Evolutionary conservation across 352 stramenopile genomes (phyloP).

Genomic region (Globisporangium acanthophoron): DNA sequence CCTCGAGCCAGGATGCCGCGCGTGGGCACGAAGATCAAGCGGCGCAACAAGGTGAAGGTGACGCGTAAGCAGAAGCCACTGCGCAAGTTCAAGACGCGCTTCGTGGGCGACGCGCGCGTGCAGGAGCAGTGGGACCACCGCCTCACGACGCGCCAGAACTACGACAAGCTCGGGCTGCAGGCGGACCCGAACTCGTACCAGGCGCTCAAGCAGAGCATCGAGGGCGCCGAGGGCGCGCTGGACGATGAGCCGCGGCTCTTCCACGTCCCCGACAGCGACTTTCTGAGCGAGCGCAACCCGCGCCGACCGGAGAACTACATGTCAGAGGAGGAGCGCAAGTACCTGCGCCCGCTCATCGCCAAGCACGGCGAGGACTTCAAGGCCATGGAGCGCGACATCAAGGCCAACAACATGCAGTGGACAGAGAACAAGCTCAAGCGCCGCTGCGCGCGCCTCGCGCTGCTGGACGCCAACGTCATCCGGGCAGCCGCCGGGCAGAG

Average conservation of each 20-base stretch:
- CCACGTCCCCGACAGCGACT: constrained; percentile 74
- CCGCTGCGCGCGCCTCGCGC: constrained; percentile 63
- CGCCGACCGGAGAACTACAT: constrained; percentile 70
- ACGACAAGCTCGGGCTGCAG: constrained; percentile 62
- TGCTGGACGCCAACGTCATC: constrained; percentile 75
- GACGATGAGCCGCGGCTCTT: constrained; percentile 59
- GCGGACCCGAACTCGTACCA: constrained; percentile 59
- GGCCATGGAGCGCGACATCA: constrained; percentile 79
- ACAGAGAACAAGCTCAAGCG: constrained; percentile 63
- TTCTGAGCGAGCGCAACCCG: constrained; percentile 69
- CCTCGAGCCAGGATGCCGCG: constrained; percentile 25
- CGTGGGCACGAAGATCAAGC: constrained; percentile 54
- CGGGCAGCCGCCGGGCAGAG: constrained; percentile 21
- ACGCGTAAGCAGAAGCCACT: constrained; percentile 67
- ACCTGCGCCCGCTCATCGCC: constrained; percentile 59
- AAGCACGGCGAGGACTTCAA: constrained; percentile 73
- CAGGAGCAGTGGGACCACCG: constrained; percentile 75
- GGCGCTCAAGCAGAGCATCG: constrained; percentile 39
- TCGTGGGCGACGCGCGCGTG: constrained; percentile 65
- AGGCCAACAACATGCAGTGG: constrained; percentile 84
- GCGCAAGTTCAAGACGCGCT: constrained; percentile 69
- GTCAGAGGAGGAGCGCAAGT: constrained; percentile 73
- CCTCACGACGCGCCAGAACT: constrained; percentile 79
- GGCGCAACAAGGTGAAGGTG: constrained; percentile 58
- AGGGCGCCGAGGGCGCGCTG: constrained; percentile 42